Evolutionary conservation across 1,139 yeast species (phyloP).

Genomic region (Saccharomyces hybrid): DNA sequence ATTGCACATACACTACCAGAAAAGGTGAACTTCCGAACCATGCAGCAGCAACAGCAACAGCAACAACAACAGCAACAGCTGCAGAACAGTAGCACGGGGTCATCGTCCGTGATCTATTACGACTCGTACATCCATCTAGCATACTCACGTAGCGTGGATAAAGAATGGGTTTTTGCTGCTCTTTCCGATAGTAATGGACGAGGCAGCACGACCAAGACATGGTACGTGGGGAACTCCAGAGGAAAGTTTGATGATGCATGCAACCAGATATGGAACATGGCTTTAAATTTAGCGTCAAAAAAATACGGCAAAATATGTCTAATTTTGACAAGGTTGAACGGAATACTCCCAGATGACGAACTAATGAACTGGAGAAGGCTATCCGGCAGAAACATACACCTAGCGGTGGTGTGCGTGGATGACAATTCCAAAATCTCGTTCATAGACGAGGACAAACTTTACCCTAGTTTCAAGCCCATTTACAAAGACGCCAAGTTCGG

Average conservation of each 20-base stretch:
- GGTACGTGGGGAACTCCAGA: conserved; percentile 47
- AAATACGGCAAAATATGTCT: conserved; percentile 52
- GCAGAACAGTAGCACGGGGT: conserved; percentile 6
- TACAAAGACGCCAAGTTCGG: conserved; percentile 21
- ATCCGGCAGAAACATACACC: conserved; percentile 54
- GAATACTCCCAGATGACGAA: conserved; percentile 73
- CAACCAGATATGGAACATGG: conserved; percentile 51
- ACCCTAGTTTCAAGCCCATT: conserved; percentile 33
- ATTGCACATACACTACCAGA: conserved; percentile 33
- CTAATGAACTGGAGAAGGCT: conserved; percentile 68
- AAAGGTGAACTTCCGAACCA: conserved; percentile 45
- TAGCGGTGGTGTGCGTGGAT: conserved; percentile 70
- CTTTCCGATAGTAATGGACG: conserved; percentile 85
- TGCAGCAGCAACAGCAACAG: conserved; percentile 22
- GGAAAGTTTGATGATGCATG: conserved; percentile 49
- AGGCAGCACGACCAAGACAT: conserved; percentile 55
- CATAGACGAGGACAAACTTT: conserved; percentile 30
- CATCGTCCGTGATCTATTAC: conserved; percentile 39
- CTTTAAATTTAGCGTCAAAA: conserved; percentile 36
- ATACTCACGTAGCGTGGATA: conserved; percentile 74
- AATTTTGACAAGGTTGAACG: conserved; percentile 61
- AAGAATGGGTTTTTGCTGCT: conserved; percentile 77
- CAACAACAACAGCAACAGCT: background rate
- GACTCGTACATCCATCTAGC: conserved; percentile 81
- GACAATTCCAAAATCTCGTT: conserved; percentile 53